These are phyloP conservation scores for Lepiota subincarnata DNA, from an alignment of 768 basidiomycete species.

Conservation along the genomic window DNA sequence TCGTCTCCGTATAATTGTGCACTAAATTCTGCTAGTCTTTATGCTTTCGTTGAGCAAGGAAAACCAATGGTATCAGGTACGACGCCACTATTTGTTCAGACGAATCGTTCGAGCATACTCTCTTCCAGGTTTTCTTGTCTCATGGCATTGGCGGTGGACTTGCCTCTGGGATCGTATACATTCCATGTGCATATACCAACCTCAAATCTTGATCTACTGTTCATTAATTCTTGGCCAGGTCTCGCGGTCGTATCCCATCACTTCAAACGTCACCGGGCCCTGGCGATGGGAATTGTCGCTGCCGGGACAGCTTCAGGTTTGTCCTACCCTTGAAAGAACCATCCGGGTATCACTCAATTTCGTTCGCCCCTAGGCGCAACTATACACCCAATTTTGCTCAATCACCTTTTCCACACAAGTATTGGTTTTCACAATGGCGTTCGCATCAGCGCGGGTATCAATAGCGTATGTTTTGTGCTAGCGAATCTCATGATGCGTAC, in stretches of 20 bases:
- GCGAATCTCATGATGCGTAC: slow-evolving; percentile 34
- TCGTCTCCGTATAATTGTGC: neutral
- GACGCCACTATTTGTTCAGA: slow-evolving; percentile 1
- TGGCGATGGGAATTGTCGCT: slow-evolving; percentile 34
- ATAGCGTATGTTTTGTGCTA: slow-evolving; percentile 27
- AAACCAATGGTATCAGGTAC: slow-evolving; percentile 21
- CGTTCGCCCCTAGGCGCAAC: slow-evolving; percentile 56
- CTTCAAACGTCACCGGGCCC: slow-evolving; percentile 29
- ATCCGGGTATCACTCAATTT: slow-evolving; percentile 18
- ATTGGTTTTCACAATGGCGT: slow-evolving; percentile 51
- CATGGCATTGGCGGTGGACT: slow-evolving; percentile 48
- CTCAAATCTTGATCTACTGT: neutral
- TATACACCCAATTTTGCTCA: slow-evolving; percentile 61
- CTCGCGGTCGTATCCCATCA: slow-evolving; percentile 34
- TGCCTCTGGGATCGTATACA: slow-evolving; percentile 46
- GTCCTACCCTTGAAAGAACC: neutral
- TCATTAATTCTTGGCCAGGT: slow-evolving; percentile 4
- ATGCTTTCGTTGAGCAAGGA: slow-evolving; percentile 39
- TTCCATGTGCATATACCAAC: slow-evolving; percentile 28
- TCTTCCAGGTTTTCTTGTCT: slow-evolving; percentile 38
- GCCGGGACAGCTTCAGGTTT: slow-evolving; percentile 18
- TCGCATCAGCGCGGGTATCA: slow-evolving; percentile 42
- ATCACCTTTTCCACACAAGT: slow-evolving; percentile 41
- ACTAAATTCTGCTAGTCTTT: slow-evolving; percentile 21
- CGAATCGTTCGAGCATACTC: slow-evolving; percentile 16